phyloP scores from a whole-genome alignment of 2,329 filamentous ascomycete genomes.

The Geosmithia putterillii region DNA sequence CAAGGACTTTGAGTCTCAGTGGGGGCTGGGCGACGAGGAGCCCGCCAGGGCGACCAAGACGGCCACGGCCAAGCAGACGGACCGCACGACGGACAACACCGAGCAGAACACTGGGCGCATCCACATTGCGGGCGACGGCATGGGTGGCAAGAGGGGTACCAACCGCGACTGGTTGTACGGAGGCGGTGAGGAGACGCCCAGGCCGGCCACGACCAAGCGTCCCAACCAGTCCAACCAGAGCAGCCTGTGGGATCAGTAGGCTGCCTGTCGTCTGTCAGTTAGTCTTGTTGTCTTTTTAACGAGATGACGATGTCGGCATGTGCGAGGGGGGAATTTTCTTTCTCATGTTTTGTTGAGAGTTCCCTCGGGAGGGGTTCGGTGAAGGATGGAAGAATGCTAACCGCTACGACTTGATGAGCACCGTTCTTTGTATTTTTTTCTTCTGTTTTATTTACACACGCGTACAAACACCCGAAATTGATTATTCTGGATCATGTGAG shows the following conservation, averaged over 20 bases:
- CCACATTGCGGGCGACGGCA: constrained; percentile 48
- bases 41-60: neutral
- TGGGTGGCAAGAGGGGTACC: constrained; percentile 48
- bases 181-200: constrained; percentile 8
- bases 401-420: neutral
- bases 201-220: constrained; percentile 16
- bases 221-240: neutral
- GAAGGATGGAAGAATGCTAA: neutral
- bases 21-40: neutral
- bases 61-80: neutral
- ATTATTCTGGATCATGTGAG: neutral
- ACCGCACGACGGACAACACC: neutral
- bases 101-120: constrained; percentile 7
- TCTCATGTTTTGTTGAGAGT: neutral
- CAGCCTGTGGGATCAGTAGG: neutral
- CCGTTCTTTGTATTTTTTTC: neutral
- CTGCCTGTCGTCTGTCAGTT: too few species aligned
- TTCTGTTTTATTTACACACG: neutral
- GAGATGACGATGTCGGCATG: neutral
- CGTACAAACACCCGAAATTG: neutral
- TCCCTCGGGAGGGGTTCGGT: too few species aligned
- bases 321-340: too few species aligned
- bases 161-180: constrained; percentile 44
- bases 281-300: neutral
- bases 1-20: neutral